A percentile compares a stretch with the other conserved stretches of the same genome.
phyloP scores from a whole-genome alignment of 2,329 filamentous ascomycete species.

The Ophiostoma novo-ulmi region DNA sequence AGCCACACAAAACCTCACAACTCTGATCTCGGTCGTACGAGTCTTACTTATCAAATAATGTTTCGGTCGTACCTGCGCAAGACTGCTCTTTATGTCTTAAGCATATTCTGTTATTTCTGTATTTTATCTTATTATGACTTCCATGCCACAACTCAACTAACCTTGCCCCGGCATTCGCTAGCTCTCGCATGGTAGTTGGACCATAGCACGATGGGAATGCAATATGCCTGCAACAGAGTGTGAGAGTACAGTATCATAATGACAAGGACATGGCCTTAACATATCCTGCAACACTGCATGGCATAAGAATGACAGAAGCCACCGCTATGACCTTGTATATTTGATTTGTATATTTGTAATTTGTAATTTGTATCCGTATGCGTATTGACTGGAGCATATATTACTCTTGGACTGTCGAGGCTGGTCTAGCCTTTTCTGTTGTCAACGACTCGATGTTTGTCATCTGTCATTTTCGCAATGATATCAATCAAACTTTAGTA shows the following conservation, averaged over 20 bases:
- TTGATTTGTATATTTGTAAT: too few relatives aligned
- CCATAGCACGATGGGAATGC: background rate
- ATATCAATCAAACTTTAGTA: too few relatives aligned
- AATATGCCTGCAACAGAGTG: background rate
- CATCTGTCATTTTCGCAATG: too few relatives aligned
- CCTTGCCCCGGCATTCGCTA: background rate
- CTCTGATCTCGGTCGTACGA: background rate
- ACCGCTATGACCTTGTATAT: background rate
- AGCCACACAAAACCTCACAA: background rate
- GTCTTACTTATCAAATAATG: constrained; percentile 4
- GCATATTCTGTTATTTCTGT: background rate
- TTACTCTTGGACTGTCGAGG: background rate
- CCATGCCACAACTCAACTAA: background rate
- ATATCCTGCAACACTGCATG: background rate
- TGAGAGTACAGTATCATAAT: background rate
- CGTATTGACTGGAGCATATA: background rate
- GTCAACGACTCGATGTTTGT: too few relatives aligned
- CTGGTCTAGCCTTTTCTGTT: too few relatives aligned
- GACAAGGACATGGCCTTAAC: background rate
- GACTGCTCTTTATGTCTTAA: background rate
- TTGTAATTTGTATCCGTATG: too few relatives aligned
- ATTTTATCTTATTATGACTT: too few relatives aligned
- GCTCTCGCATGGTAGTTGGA: background rate
- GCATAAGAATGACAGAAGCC: background rate
- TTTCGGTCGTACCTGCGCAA: background rate